Evolutionary conservation across 108 stramenopile genomes (phyloP).

Genomic region (Phaeodactylum tricornutum): DNA sequence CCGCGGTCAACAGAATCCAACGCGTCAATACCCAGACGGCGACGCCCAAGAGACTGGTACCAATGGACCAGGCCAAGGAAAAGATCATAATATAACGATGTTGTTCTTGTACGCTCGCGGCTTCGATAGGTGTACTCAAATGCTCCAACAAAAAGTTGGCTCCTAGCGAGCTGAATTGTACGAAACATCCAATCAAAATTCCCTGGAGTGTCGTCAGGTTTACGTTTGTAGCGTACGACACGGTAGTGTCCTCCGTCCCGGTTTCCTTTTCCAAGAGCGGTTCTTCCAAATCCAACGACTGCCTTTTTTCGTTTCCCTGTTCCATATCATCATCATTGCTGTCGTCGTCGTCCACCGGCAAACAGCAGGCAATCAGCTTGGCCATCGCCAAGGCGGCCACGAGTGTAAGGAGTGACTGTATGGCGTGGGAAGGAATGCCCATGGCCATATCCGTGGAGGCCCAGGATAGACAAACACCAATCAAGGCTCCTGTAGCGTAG

Average conservation of each 20-base stretch:
- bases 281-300: neutral
- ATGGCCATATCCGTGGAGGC: neutral
- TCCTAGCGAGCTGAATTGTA: constrained; percentile 8
- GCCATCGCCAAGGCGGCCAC: neutral
- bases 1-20: neutral
- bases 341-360: neutral
- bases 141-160: constrained; percentile 7
- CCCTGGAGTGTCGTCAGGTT: constrained; percentile 1
- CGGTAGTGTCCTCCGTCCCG: neutral
- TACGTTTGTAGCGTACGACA: no score
- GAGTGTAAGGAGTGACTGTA: constrained; percentile 1
- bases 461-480: constrained; percentile 7
- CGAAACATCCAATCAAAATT: constrained; percentile 6
- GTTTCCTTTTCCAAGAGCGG: neutral
- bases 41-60: constrained; percentile 2
- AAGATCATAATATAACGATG: neutral
- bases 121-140: no score
- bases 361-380: neutral
- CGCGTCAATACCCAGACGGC: neutral
- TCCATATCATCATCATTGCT: neutral
- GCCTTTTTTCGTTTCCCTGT: no score
- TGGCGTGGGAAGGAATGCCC: neutral
- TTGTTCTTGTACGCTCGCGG: no score
- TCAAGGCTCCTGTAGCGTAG: constrained; percentile 6
- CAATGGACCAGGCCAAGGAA: constrained; percentile 6